These are phyloP conservation scores for Botrytis deweyae DNA, from an alignment of 2,329 filamentous ascomycete species.

Conservation along the genomic window DNA sequence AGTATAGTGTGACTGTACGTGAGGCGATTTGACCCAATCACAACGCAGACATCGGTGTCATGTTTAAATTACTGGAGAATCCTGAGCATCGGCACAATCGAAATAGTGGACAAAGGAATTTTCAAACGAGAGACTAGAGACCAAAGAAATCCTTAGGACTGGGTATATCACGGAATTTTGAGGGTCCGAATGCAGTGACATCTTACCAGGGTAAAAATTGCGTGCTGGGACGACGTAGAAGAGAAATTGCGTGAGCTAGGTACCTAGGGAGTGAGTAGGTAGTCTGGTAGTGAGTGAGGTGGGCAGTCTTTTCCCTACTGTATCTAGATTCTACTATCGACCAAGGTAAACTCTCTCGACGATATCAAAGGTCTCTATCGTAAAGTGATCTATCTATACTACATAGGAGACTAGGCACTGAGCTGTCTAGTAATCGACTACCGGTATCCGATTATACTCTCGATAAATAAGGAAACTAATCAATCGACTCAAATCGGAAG, in stretches of 20 bases:
- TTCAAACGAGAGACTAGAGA: neutral
- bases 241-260: neutral
- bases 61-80: slow-evolving; percentile 9
- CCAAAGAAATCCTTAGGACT: neutral
- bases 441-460: neutral
- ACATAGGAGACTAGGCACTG: neutral
- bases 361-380: neutral
- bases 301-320: neutral
- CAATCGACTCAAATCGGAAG: neutral
- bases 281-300: neutral
- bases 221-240: neutral
- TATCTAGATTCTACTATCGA: neutral
- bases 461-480: slow-evolving; percentile 1
- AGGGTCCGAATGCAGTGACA: slow-evolving; percentile 7
- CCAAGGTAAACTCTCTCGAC: no score
- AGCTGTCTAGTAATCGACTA: neutral
- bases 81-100: neutral
- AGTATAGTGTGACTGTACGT: neutral
- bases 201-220: slow-evolving; percentile 1
- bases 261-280: no score
- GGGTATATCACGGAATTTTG: neutral
- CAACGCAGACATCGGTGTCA: neutral
- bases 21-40: neutral
- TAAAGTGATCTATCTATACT: neutral
- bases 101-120: slow-evolving; percentile 11